Evolutionary conservation across 2,329 filamentous ascomycete genomes (phyloP), one percentile per base, ranked within the genome.

Genomic region (Microdochium paspali): DNA sequence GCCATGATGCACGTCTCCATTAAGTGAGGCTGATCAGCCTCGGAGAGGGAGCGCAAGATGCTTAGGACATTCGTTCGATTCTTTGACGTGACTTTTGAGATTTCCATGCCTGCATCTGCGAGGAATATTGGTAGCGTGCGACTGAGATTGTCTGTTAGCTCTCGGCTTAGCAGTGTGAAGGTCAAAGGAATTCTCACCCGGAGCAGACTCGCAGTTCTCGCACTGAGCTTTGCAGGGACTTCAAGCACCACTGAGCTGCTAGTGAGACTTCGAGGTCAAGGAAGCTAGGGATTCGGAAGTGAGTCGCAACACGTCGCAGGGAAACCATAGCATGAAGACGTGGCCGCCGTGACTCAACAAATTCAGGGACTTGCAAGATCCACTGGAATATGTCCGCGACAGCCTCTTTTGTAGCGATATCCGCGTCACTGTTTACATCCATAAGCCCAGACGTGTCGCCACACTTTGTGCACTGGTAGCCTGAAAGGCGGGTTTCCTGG

Each of bases 1-100:
- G 87, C 85, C 66, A 93, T 72, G 49, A 97, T 84, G 53, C 87
- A 84, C 18, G 88, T 90, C 64, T 97, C 91, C 45, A 90, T 84
- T 42, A 90, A 68, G 50, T 81, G 74, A 4, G 82, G 66, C 7
- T 80, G 72, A 47, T 82, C 78, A 49, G 82, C 83, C 44, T 87
- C 83, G 1, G 85, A 87, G 10, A 94, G 72, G 3, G 73, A 78
- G 52, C 82, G 84, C 10, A 97, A 70, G 55, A 87, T 79, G 25
- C 84, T 78, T 6, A 96, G 71, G 1, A 80, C 79, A 48, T 80
- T 79, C 45, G 83, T 76, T 48, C 87, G 78, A 56, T 96, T 93
- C 47, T 72, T 76, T 30, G 70, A 65, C 4, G 76, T 66, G 3
- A 81, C 61, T 30, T 72, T 67, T 35, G 64, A 58, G 10, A 18